phyloP scores from a whole-genome alignment of 2,329 filamentous ascomycete genomes.

The Erysiphe pulchra region DNA sequence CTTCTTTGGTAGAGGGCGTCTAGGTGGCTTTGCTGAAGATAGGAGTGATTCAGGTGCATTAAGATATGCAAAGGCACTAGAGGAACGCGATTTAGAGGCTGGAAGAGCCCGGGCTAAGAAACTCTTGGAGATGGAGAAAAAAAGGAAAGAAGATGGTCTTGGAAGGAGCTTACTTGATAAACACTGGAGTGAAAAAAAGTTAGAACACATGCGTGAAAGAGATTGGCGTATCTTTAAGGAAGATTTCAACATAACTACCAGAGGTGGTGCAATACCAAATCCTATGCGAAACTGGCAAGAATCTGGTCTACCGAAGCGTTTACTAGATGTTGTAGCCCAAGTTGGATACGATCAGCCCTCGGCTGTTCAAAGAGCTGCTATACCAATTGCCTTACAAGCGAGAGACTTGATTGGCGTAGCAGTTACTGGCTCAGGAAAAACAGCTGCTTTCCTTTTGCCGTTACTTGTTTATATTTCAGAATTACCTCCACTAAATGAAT shows the following conservation, averaged over 20 bases:
- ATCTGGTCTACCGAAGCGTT: conserved; percentile 47
- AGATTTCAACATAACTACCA: conserved; percentile 89
- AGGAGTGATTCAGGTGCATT: conserved; percentile 27
- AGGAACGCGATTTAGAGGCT: conserved; percentile 48
- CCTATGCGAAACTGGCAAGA: conserved; percentile 91
- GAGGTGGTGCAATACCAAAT: conserved; percentile 75
- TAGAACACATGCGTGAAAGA: conserved; percentile 84
- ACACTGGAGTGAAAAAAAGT: conserved; percentile 83
- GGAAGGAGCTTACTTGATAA: conserved; percentile 57
- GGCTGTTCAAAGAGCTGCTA: conserved; percentile 77
- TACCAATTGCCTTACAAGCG: conserved; percentile 78
- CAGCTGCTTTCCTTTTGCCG: conserved; percentile 78
- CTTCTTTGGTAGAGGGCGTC: conserved; percentile 41
- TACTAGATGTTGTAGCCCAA: conserved; percentile 58
- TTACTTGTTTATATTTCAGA: conserved; percentile 86
- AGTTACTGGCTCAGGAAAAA: conserved; percentile 95
- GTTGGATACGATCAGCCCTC: conserved; percentile 86
- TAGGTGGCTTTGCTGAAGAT: conserved; percentile 38
- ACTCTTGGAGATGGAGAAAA: conserved; percentile 64
- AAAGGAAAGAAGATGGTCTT: conserved; percentile 44
- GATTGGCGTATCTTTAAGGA: conserved; percentile 99
- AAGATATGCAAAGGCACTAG: conserved; percentile 41
- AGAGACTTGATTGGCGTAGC: conserved; percentile 96
- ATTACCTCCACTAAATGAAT: conserved; percentile 58
- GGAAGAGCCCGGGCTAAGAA: conserved; percentile 53